phyloP scores from a whole-genome alignment of 2,329 filamentous ascomycete species.

The Zymoseptoria brevis region DNA sequence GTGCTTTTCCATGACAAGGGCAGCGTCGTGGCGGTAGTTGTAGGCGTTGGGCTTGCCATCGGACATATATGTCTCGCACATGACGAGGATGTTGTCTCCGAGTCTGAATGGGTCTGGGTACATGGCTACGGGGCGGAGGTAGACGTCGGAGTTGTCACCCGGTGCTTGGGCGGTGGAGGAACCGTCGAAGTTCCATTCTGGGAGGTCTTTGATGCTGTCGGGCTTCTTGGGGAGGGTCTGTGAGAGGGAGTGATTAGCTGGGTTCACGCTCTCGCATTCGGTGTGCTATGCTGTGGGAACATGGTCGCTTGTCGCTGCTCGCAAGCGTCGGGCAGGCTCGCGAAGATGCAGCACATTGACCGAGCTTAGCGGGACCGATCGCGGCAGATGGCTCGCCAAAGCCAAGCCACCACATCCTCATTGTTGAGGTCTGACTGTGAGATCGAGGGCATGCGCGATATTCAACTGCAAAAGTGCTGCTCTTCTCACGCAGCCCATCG shows the following conservation, averaged over 20 bases:
- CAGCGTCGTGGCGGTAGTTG: conserved; percentile 92
- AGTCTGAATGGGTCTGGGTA: conserved; percentile 89
- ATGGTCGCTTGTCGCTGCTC: not conserved
- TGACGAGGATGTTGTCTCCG: conserved; percentile 85
- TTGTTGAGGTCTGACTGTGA: conserved; percentile 1
- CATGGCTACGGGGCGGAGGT: conserved; percentile 82
- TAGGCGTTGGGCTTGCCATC: conserved; percentile 96
- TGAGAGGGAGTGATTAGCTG: not conserved
- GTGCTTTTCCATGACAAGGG: conserved; percentile 82
- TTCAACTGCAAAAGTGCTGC: not conserved
- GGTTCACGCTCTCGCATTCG: not conserved
- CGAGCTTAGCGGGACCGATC: conserved; percentile 2
- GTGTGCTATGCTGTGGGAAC: not conserved
- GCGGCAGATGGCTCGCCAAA: conserved; percentile 5
- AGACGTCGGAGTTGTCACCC: conserved; percentile 94
- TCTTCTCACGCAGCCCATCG: not conserved
- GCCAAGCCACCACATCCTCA: conserved; percentile 11
- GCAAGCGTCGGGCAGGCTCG: no score
- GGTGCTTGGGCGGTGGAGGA: conserved; percentile 88
- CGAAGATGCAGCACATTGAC: not conserved
- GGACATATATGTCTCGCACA: conserved; percentile 88
- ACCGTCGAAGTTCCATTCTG: conserved; percentile 78
- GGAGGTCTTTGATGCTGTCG: conserved; percentile 54
- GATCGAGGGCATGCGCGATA: not conserved
- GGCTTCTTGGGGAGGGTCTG: conserved; percentile 58